phyloP scores from a whole-genome alignment of 306 rosid species.

The Quercus bicolor region DNA sequence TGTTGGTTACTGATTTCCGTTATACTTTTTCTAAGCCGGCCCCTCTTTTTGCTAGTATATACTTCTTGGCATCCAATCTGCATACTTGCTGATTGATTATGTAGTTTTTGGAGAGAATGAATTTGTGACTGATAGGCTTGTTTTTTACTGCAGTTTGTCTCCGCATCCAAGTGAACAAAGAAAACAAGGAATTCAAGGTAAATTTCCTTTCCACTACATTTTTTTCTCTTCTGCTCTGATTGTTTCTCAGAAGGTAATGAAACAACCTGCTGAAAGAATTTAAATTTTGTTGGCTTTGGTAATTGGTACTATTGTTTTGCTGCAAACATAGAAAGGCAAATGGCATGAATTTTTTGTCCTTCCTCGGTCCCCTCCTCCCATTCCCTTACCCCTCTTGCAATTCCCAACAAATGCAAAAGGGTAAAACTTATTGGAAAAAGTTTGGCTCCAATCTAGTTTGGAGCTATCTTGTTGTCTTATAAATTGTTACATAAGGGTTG shows the following conservation, averaged over 20 bases:
- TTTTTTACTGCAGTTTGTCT: constrained; percentile 67
- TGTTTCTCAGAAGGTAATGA: background rate
- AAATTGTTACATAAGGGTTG: no score
- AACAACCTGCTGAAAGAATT: background rate
- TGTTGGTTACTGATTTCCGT: background rate
- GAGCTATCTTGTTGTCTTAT: no score
- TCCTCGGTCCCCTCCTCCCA: background rate
- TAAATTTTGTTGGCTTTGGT: background rate
- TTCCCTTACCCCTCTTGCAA: background rate
- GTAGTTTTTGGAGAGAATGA: background rate
- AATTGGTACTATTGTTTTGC: background rate
- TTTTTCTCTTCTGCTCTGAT: background rate
- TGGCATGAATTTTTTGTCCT: background rate
- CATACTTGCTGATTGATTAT: background rate
- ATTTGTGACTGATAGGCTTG: background rate
- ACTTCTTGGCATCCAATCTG: background rate
- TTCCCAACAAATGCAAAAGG: background rate
- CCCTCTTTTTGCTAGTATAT: background rate
- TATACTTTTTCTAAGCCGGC: background rate
- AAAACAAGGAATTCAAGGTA: constrained; percentile 93
- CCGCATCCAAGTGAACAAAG: constrained; percentile 91
- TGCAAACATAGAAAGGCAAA: background rate
- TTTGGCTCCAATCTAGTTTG: no score
- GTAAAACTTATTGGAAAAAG: no score
- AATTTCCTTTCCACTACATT: constrained; percentile 6